Evolutionary conservation across 306 rosid genomes (phyloP), one percentile per base, ranked within the genome.

Genomic region (Datisca glomerata): DNA sequence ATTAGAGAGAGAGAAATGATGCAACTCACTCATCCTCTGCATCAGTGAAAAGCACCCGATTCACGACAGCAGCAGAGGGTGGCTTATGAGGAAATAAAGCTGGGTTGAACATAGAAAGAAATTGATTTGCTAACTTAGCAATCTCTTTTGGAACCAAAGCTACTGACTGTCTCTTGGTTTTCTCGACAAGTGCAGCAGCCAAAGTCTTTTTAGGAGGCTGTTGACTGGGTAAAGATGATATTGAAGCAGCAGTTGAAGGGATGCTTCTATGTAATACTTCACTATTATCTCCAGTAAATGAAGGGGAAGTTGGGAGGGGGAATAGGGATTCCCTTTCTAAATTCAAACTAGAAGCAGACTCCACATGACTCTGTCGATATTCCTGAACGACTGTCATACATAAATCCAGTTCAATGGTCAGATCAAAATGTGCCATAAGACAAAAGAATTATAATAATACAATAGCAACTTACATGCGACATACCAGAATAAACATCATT

Each of bases 21-120:
- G 76, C 47, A 59, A 75, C 96, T 80, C 67, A 91, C 96, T 72
- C 96, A 42, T 84, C 96, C 72, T 91, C 98, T 36, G 92, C 71
- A 67, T 91, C 92, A 15, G 98, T 89, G 66, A 84, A 89, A 56
- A 89, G 93, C 34, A 80, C 64, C 68, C 92, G 64, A 42, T 78
- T 84, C 47, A 74, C 76, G 46, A 75, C 79, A 12, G 79, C 79
- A 43, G 91, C 66, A 3, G 70, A 59, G 41, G 93, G 98, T 68
- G 96, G 74, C 72, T 80, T 80, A 43, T 73, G 93, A 16, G 98
- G 96, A 68, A 75, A 91, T 59, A 91, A 73, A 58, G 75, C 71
- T 16, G 86, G 94, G 61, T 84, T 80, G 61, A 80, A 84, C 65
- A 80, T 43, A 48, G 86, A 76, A 12, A 70, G 65, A 66, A 91